Evolutionary conservation across 768 basidiomycete genomes (phyloP).

Genomic region (Mycena haematopus): DNA sequence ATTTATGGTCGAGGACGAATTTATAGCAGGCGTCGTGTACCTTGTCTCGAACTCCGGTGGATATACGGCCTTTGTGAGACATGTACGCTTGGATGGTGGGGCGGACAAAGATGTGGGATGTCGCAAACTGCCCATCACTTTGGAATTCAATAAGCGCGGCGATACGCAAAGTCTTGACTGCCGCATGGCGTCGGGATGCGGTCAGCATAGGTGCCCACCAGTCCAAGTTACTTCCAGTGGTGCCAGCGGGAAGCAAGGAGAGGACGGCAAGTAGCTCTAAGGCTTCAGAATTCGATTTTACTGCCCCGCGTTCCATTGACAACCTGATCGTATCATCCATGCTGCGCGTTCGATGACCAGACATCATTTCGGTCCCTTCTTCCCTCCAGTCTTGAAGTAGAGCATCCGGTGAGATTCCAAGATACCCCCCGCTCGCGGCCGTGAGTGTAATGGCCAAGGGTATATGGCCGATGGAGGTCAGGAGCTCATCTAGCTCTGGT

Average conservation of each 20-base stretch:
- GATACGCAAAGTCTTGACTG: slow-evolving; percentile 9
- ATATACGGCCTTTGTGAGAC: slow-evolving; percentile 18
- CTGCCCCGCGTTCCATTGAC: slow-evolving; percentile 20
- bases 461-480: slow-evolving; percentile 36
- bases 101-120: slow-evolving; percentile 24
- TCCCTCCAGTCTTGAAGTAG: not conserved
- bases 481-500: no score
- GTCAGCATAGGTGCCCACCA: slow-evolving; percentile 19
- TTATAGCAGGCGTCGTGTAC: slow-evolving; percentile 26
- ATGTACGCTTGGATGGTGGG: slow-evolving; percentile 34
- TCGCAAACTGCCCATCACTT: not conserved
- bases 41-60: not conserved
- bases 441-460: slow-evolving; percentile 43
- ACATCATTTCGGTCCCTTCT: slow-evolving; percentile 14
- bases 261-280: slow-evolving; percentile 32
- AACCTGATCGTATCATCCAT: slow-evolving; percentile 12
- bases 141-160: slow-evolving; percentile 17
- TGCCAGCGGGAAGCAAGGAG: slow-evolving; percentile 36
- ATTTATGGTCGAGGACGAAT: slow-evolving; percentile 24
- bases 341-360: slow-evolving; percentile 3
- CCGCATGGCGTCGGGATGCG: not conserved
- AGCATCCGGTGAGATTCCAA: not conserved
- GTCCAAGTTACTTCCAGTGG: slow-evolving; percentile 17
- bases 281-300: slow-evolving; percentile 31
- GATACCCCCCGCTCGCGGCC: slow-evolving; percentile 33